Percentiles rank a stretch among this genome's conserved stretches.
Evolutionary conservation across 805 yeast species (phyloP).

Genomic region (Pichia nakasei): DNA sequence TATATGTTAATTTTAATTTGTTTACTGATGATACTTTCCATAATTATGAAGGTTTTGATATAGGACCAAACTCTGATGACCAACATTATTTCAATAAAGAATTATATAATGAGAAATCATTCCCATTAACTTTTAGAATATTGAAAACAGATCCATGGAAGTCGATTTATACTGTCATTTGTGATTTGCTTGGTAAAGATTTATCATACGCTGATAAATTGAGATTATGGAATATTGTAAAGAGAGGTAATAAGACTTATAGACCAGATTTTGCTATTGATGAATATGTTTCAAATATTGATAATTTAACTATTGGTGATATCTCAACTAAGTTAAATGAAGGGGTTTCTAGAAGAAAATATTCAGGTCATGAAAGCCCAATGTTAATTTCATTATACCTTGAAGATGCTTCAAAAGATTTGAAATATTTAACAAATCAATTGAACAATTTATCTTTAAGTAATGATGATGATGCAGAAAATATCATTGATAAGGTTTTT

Average conservation of each 20-base stretch:
- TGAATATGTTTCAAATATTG: constrained; percentile 17
- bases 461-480: neutral
- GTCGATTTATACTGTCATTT: constrained; percentile 42
- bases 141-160: constrained; percentile 47
- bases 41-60: constrained; percentile 64
- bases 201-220: constrained; percentile 15
- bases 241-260: constrained; percentile 61
- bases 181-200: constrained; percentile 31
- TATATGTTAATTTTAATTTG: constrained; percentile 49
- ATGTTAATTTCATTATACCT: constrained; percentile 47
- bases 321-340: constrained; percentile 34
- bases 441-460: neutral
- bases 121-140: constrained; percentile 42
- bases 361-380: constrained; percentile 30
- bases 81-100: constrained; percentile 39
- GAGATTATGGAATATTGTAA: constrained; percentile 56
- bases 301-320: constrained; percentile 37
- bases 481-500: constrained; percentile 8
- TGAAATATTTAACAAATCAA: constrained; percentile 25
- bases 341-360: constrained; percentile 25
- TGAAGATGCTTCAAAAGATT: constrained; percentile 46
- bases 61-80: constrained; percentile 52
- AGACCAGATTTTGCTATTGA: constrained; percentile 46
- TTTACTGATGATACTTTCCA: constrained; percentile 46
- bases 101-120: constrained; percentile 37